These are phyloP conservation scores for Tolypocladium tropicale DNA, from an alignment of 2,329 filamentous ascomycete species.

Conservation along the genomic window DNA sequence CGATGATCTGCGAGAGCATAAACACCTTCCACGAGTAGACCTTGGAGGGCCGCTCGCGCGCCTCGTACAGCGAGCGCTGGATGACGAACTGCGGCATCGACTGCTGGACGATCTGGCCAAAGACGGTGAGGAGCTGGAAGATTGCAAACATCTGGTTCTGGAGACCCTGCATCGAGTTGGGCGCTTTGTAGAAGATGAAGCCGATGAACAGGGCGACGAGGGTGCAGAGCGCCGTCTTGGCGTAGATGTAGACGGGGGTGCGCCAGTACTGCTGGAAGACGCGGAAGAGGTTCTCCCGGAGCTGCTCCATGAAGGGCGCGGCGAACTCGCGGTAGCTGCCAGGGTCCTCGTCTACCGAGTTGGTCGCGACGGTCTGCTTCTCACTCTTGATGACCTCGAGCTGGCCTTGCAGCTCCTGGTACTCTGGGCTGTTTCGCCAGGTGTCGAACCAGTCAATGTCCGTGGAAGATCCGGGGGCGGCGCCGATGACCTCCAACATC, in stretches of 20 bases:
- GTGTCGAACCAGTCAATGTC: constrained; percentile 56
- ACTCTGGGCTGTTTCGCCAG: constrained; percentile 51
- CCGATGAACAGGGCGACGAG: constrained; percentile 66
- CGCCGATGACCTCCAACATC: constrained; percentile 57
- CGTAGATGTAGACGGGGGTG: constrained; percentile 80
- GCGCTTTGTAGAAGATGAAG: constrained; percentile 66
- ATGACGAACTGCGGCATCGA: constrained; percentile 81
- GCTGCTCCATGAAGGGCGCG: constrained; percentile 59
- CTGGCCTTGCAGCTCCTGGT: constrained; percentile 43
- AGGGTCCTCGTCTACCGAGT: constrained; percentile 22
- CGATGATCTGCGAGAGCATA: constrained; percentile 71
- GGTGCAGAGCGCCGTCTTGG: constrained; percentile 60
- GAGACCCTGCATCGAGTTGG: constrained; percentile 63
- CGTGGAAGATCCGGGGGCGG: constrained; percentile 51
- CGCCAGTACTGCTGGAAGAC: constrained; percentile 92
- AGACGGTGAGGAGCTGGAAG: constrained; percentile 75
- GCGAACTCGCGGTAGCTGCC: constrained; percentile 66
- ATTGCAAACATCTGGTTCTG: constrained; percentile 83
- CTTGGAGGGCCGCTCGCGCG: constrained; percentile 74
- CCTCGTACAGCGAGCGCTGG: constrained; percentile 74
- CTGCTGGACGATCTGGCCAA: constrained; percentile 68
- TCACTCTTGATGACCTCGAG: constrained; percentile 44
- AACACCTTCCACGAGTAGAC: constrained; percentile 81
- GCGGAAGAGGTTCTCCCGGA: constrained; percentile 57
- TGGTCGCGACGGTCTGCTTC: constrained; percentile 21